Conservation (phyloP, 805 yeast genomes). For the Kuraishia hungarica region DNA sequence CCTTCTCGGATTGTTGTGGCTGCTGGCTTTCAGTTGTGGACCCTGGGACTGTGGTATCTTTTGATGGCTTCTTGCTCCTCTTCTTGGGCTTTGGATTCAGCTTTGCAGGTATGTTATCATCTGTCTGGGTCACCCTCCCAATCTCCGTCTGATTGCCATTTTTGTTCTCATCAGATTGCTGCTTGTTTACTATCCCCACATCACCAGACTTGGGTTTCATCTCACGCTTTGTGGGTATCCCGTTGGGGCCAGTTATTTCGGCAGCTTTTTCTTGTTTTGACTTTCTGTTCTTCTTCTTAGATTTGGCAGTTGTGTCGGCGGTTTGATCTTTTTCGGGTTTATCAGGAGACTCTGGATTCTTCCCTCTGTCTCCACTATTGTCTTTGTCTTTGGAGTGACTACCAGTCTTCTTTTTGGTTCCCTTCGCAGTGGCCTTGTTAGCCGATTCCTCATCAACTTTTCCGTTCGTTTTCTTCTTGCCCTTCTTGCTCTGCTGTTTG, state of each 20-base stretch:
- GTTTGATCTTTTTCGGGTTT: background rate
- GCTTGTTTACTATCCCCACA: background rate
- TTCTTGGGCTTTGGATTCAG: slow-evolving; percentile 2
- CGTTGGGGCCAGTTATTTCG: no score
- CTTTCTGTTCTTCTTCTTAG: slow-evolving; percentile 2
- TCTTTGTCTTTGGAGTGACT: background rate
- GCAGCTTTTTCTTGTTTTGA: slow-evolving; percentile 2
- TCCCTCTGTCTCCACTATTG: background rate
- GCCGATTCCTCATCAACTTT: slow-evolving; percentile 5
- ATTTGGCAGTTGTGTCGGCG: background rate
- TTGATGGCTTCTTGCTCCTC: background rate
- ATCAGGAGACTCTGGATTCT: background rate
- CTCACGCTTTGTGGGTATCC: background rate
- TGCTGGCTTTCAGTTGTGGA: background rate
- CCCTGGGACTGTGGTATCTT: background rate
- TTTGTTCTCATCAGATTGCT: background rate
- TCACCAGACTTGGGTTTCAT: background rate
- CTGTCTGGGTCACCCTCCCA: background rate
- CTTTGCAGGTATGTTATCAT: background rate
- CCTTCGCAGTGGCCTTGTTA: background rate
- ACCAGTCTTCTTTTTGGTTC: background rate
- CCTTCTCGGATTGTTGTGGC: background rate
- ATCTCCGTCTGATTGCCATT: background rate
- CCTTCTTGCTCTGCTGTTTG: slow-evolving; percentile 6
- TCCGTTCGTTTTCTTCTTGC: slow-evolving; percentile 6